Evolutionary conservation across 257 asterid species (phyloP).

Genomic region (Rehmannia glutinosa): DNA sequence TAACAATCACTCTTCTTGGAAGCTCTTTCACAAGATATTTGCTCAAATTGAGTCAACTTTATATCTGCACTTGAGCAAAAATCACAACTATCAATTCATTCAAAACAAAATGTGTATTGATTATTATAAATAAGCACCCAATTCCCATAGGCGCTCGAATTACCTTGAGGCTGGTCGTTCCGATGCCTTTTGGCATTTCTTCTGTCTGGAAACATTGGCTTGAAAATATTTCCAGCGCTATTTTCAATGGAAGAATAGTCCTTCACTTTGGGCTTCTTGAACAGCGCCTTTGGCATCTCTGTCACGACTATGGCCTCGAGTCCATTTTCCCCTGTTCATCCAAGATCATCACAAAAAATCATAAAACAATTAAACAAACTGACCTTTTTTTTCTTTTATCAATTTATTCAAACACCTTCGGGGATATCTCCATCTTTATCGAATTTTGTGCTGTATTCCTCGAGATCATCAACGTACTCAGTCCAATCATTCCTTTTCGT

Average conservation of each 20-base stretch:
- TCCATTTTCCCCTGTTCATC: slow-evolving; percentile 40
- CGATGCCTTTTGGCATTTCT: slow-evolving; percentile 19
- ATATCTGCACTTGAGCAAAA: slow-evolving; percentile 14
- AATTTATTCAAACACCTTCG: slow-evolving; percentile 31
- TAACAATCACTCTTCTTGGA: slow-evolving; percentile 3
- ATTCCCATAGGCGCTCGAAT: too few species aligned
- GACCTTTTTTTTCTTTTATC: neutral
- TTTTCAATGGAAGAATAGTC: slow-evolving; percentile 15
- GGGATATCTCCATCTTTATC: slow-evolving; percentile 9
- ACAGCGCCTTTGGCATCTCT: slow-evolving; percentile 56
- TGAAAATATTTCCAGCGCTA: slow-evolving; percentile 18
- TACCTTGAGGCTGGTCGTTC: slow-evolving; percentile 27
- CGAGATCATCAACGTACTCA: slow-evolving; percentile 57
- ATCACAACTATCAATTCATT: neutral
- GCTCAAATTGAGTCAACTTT: neutral
- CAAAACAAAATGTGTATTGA: neutral
- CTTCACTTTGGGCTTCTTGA: slow-evolving; percentile 52
- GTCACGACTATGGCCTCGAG: slow-evolving; percentile 50
- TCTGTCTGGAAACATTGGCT: slow-evolving; percentile 36
- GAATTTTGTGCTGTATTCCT: slow-evolving; percentile 9
- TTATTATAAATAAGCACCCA: too few species aligned
- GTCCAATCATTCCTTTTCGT: slow-evolving; percentile 70
- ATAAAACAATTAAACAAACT: neutral
- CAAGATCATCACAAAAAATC: slow-evolving; percentile 13
- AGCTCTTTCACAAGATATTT: slow-evolving; percentile 1